A percentile compares a stretch with the other conserved stretches of the same genome.
phyloP scores from a whole-genome alignment of 2,329 filamentous ascomycete genomes.

The Phialophora macrospora region DNA sequence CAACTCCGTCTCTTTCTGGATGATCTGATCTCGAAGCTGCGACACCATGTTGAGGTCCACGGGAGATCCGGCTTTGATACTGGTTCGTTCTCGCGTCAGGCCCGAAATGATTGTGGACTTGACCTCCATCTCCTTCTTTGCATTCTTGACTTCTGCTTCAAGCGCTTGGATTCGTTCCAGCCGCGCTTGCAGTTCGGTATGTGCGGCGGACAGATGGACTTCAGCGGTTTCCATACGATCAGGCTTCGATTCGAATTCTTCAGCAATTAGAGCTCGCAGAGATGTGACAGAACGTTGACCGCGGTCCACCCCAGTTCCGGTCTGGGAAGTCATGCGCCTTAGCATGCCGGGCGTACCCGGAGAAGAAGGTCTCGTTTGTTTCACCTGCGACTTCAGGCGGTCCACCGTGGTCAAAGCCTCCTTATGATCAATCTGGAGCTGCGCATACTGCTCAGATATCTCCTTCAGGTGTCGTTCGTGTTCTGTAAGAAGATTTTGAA shows the following conservation, averaged over 20 bases:
- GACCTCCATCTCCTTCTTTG: slow-evolving; percentile 94
- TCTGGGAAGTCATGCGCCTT: slow-evolving; percentile 90
- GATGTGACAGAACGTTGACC: slow-evolving; percentile 90
- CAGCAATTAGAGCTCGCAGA: slow-evolving; percentile 82
- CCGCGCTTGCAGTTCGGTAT: slow-evolving; percentile 85
- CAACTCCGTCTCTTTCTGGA: slow-evolving; percentile 83
- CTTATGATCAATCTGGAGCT: slow-evolving; percentile 80
- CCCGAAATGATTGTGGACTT: slow-evolving; percentile 97
- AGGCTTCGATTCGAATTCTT: slow-evolving; percentile 80
- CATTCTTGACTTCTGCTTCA: slow-evolving; percentile 78
- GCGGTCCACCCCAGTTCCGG: slow-evolving; percentile 82
- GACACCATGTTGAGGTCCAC: slow-evolving; percentile 92
- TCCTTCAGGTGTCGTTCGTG: slow-evolving; percentile 76
- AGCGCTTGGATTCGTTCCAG: slow-evolving; percentile 90
- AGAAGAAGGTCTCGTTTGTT: slow-evolving; percentile 66
- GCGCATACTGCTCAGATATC: slow-evolving; percentile 77
- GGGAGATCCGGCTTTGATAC: slow-evolving; percentile 76
- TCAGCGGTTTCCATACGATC: slow-evolving; percentile 93
- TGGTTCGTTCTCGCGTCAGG: slow-evolving; percentile 88
- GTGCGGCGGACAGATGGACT: slow-evolving; percentile 84
- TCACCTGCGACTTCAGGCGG: slow-evolving; percentile 83
- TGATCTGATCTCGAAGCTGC: slow-evolving; percentile 82
- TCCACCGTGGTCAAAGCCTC: slow-evolving; percentile 85
- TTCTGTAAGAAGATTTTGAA: slow-evolving; percentile 73
- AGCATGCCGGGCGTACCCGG: slow-evolving; percentile 69